phyloP scores from a whole-genome alignment of 2,329 filamentous ascomycete species.

The Nannizziopsis barbatae region DNA sequence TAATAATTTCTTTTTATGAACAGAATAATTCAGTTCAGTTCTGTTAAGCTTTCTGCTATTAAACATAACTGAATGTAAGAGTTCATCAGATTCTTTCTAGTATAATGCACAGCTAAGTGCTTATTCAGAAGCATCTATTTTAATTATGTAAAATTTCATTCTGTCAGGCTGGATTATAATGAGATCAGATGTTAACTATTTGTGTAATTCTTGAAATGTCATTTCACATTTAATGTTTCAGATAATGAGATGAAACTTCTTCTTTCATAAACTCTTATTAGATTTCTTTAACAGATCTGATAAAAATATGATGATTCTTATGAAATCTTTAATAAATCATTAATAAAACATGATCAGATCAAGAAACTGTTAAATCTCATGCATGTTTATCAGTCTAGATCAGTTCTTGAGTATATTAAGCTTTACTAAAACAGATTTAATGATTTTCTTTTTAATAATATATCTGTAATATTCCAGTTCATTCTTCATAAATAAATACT shows the following conservation, averaged over 20 bases:
- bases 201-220: slow-evolving; percentile 1
- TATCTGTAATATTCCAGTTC: too few relatives aligned
- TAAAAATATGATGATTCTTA: neutral
- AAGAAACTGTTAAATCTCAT: slow-evolving; percentile 3
- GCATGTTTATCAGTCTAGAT: neutral
- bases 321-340: slow-evolving; percentile 1
- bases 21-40: slow-evolving; percentile 9
- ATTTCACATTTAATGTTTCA: neutral
- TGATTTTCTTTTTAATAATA: too few relatives aligned
- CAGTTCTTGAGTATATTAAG: neutral
- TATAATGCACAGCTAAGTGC: too few relatives aligned
- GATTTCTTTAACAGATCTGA: slow-evolving; percentile 3
- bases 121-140: too few relatives aligned
- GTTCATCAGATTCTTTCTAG: neutral
- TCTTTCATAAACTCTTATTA: neutral
- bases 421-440: neutral
- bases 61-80: slow-evolving; percentile 2
- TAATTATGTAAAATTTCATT: neutral
- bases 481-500: too few relatives aligned
- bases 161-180: neutral
- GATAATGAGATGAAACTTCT: neutral
- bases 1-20: slow-evolving; percentile 9
- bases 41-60: neutral
- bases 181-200: neutral
- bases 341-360: neutral